Percentiles rank a stretch among this genome's conserved stretches.
phyloP scores from a whole-genome alignment of 352 stramenopile species.

The Globisporangium apiculatum region DNA sequence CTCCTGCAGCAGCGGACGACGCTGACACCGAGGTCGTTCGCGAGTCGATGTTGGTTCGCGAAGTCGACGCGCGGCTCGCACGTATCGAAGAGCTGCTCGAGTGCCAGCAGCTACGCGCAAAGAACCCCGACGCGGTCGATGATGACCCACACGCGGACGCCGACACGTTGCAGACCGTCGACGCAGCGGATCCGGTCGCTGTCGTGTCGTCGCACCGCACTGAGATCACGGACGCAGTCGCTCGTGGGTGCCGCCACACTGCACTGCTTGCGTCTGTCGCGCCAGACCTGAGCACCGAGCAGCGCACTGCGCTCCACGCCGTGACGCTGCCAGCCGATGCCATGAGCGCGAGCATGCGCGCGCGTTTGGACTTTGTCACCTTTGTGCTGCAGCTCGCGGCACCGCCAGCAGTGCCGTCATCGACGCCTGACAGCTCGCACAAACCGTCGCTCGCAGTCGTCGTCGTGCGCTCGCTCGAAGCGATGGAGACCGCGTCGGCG shows the following conservation, averaged over 20 bases:
- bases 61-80: conserved; percentile 13
- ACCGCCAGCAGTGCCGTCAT: neutral
- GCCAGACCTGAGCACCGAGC: neutral
- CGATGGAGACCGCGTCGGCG: neutral
- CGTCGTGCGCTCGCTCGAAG: conserved; percentile 8
- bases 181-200: neutral
- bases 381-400: conserved; percentile 21
- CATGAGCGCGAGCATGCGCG: conserved; percentile 22
- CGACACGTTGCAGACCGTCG: neutral
- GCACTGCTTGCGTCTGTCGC: neutral
- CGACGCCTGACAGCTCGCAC: no score
- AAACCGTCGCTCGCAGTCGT: conserved; percentile 6
- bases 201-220: neutral
- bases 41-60: neutral
- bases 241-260: conserved; percentile 1
- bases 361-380: conserved; percentile 22
- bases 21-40: no score
- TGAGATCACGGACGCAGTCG: conserved; percentile 9
- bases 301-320: neutral
- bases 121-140: neutral
- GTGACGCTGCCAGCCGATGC: conserved; percentile 6
- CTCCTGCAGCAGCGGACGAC: no score
- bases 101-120: neutral
- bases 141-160: neutral
- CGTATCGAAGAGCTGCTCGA: conserved; percentile 17